Conservation (phyloP, 1,284 basidiomycete genomes). For the Ceratobasidium papillatum region DNA sequence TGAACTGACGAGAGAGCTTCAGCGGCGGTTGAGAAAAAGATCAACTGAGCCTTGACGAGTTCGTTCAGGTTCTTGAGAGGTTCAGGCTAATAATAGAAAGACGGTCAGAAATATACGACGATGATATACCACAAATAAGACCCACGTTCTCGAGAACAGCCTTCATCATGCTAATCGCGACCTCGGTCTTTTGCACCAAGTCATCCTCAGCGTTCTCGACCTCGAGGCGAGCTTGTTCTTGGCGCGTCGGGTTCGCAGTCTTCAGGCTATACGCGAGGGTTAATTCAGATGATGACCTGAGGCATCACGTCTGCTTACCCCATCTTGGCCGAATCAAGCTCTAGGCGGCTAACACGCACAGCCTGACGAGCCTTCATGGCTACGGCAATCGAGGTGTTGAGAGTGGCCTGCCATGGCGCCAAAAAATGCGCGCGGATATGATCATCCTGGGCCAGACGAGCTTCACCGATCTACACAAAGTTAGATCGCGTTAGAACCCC, state of each 20-base stretch:
- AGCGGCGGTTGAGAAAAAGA: conserved; percentile 85
- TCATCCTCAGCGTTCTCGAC: conserved; percentile 97
- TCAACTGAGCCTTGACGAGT: conserved; percentile 88
- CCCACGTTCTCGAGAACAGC: conserved; percentile 93
- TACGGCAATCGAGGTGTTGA: conserved; percentile 81
- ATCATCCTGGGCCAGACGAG: conserved; percentile 84
- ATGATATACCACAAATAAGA: conserved; percentile 41
- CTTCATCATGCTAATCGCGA: conserved; percentile 98
- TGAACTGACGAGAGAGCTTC: conserved; percentile 85
- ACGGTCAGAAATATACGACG: neutral
- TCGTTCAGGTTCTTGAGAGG: conserved; percentile 93
- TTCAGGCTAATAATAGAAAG: conserved; percentile 74
- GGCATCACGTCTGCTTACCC: conserved; percentile 53
- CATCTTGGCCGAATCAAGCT: conserved; percentile 77
- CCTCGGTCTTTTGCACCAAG: conserved; percentile 96
- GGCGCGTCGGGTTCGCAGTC: conserved; percentile 72
- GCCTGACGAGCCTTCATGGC: conserved; percentile 91
- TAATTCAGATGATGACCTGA: neutral
- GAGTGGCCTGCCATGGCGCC: conserved; percentile 89
- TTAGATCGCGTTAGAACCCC: neutral
- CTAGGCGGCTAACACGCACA: conserved; percentile 83
- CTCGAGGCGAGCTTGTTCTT: conserved; percentile 85
- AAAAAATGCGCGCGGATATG: conserved; percentile 80
- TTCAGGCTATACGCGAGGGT: conserved; percentile 66
- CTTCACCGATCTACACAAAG: conserved; percentile 79